Base-by-base conservation (phyloP, 495 filamentous ascomycete species). In the Friedmanniomyces endolithicus region DNA sequence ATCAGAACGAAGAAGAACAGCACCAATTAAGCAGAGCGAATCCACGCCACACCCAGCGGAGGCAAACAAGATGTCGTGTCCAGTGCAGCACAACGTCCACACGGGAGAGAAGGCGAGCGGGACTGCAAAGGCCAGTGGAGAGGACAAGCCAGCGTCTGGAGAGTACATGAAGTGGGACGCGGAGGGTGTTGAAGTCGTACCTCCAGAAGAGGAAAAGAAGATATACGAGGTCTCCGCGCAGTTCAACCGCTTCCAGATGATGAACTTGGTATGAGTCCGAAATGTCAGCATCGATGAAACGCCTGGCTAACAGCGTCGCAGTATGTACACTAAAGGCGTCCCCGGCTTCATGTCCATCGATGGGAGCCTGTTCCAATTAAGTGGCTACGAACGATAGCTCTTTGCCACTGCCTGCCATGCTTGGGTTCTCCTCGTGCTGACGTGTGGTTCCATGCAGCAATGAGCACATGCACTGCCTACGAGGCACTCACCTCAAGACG, bases 161-260 rank as follows among this genome's bases (percentile, higher is more conserved):
- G 25, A 27, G 8, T 56, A 56, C 47, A 56, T 56, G 33, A 50
- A 51, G n/a, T 56, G 54, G 72, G 64, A 75, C 53, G 64, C 68
- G 14, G 58, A 62, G 34, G 68, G 70, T 19, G 72, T 76, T 8
- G 71, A 77, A 58, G 67, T 61, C 51, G 64, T 73, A 3, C 72
- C 67, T 16, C 63, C 65, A 0, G 63, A 63, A 43, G 74, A 77
- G 46, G 58, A 67, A 11, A 72, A 74, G 52, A 64, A 74, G 49
- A 75, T 74, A 50, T 62, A 75, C 54, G 69, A 67, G 8, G 69
- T 73, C 23, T 71, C 73, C 52, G 67, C 71, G 29, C 62, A 68
- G 63, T 71, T 77, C 68, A 72, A 76, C 54, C 52, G 59, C n/a
- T 70, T 74, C 37, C 75, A 78, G 52, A 70, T 64, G 57, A 64